Evolutionary conservation across 306 rosid species (phyloP).

Genomic region (Dalbergia oliveri): DNA sequence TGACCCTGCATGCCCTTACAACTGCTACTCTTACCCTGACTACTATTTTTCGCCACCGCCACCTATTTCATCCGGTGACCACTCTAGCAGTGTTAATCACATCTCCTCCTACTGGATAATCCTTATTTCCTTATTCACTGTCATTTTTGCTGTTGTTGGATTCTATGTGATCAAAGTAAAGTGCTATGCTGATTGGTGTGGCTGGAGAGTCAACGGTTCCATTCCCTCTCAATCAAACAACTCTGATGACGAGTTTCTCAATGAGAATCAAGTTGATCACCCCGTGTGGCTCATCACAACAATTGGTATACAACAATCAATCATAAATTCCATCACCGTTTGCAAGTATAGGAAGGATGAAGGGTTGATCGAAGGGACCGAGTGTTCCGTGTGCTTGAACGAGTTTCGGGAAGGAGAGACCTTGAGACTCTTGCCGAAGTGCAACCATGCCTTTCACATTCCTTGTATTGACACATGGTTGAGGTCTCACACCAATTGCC

Average conservation of each 20-base stretch:
- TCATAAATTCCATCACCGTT: conserved; percentile 69
- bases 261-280: conserved; percentile 65
- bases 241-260: conserved; percentile 53
- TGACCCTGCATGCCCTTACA: conserved; percentile 60
- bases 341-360: conserved; percentile 62
- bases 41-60: conserved; percentile 56
- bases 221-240: conserved; percentile 39
- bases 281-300: conserved; percentile 79
- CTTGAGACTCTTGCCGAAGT: conserved; percentile 70
- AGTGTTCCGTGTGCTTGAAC: conserved; percentile 75
- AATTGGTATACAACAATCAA: conserved; percentile 68
- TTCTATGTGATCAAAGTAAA: conserved; percentile 63
- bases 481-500: conserved; percentile 78
- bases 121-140: conserved; percentile 52
- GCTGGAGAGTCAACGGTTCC: conserved; percentile 35
- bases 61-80: conserved; percentile 29
- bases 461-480: conserved; percentile 79
- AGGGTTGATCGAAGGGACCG: conserved; percentile 75
- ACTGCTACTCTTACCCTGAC: conserved; percentile 58
- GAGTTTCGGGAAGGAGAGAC: conserved; percentile 70
- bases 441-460: conserved; percentile 77
- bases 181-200: conserved; percentile 57
- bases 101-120: conserved; percentile 60
- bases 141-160: conserved; percentile 52
- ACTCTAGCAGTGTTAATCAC: conserved; percentile 28